Evolutionary conservation across 768 basidiomycete genomes (phyloP), one percentile per base, ranked within the genome.

Genomic region (Leccinellum albellum): DNA sequence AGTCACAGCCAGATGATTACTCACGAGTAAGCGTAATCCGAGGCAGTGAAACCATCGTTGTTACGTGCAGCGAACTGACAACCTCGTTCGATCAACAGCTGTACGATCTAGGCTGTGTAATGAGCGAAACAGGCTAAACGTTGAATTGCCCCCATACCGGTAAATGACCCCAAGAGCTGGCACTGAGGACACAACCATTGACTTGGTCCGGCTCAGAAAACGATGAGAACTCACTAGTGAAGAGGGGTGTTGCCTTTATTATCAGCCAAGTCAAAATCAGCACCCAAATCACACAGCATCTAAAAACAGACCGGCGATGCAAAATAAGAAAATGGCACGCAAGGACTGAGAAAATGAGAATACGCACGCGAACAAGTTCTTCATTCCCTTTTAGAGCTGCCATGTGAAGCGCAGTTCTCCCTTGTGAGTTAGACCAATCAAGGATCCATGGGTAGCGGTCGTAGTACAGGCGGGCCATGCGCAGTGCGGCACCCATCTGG

Each of bases 271-370:
- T 97, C 89, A 62, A 88, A 80, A 73, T 97, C 95, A 26, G 94
- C 95, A 6, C 87, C 91, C 20, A 94, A 75, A 74, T 96, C 93
- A 70, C 89, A 93, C 44, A 96, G 77, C 86, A 94, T 92, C 93
- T 94, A 64, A 55, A 45, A 58, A 55, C 58, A 53, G 58, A 42
- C 31, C 35, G 10, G 50, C 29, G 32, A 54, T 13, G 47, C 7
- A 55, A 20, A 60, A 58, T 60, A 61, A 66, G 60, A 53, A 66
- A 55, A 61, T 47, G 37, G 53, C 53, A 54, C 15, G 40, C 46
- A 46, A 40, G 35, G 46, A 20, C 42, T 51, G 54, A 56, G 59
- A 62, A 32, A 48, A 35, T 55, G 51, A 37, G 55, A 55, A 64
- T 44, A 79, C 85, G 62, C 67, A 94, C 93, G 65, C 89, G 78